Conservation (phyloP, 345 rosid species). For the Trapa bicornis region DNA sequence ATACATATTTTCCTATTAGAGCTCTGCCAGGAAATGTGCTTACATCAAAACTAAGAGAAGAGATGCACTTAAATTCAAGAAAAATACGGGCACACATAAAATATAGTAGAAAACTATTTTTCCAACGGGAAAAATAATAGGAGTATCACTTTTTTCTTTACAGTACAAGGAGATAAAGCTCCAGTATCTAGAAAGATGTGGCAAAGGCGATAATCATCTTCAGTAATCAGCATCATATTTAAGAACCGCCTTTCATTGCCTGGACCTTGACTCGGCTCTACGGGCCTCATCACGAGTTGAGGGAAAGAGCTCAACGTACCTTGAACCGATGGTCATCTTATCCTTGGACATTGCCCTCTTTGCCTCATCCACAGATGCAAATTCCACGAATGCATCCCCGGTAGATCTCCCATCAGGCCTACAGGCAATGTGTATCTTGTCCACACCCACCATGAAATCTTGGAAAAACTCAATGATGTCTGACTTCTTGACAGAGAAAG, state of each 20-base stretch:
- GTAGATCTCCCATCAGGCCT: slow-evolving; percentile 93
- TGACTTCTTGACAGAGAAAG: slow-evolving; percentile 59
- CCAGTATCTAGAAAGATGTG: not conserved
- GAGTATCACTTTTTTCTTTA: not conserved
- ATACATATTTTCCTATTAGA: not conserved
- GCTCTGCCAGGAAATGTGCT: not conserved
- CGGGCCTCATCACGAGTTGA: slow-evolving; percentile 72
- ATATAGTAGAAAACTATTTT: not conserved
- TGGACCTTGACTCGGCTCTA: slow-evolving; percentile 81
- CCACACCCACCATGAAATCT: slow-evolving; percentile 49
- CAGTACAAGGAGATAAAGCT: not conserved
- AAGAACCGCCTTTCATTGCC: slow-evolving; percentile 36
- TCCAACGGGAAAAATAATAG: not conserved
- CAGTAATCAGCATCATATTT: not conserved
- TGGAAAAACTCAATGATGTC: slow-evolving; percentile 59
- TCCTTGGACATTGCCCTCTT: slow-evolving; percentile 78
- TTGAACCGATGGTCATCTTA: slow-evolving; percentile 80
- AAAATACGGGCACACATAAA: not conserved
- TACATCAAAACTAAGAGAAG: not conserved
- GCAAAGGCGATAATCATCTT: not conserved
- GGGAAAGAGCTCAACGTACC: slow-evolving; percentile 84
- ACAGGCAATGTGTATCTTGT: slow-evolving; percentile 61
- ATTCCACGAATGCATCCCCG: slow-evolving; percentile 85
- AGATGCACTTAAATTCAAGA: not conserved
- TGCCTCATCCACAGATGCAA: slow-evolving; percentile 64